These are phyloP conservation scores for Arabidopsis lyrata DNA, from an alignment of 441 rosid genomes.

Conservation along the genomic window DNA sequence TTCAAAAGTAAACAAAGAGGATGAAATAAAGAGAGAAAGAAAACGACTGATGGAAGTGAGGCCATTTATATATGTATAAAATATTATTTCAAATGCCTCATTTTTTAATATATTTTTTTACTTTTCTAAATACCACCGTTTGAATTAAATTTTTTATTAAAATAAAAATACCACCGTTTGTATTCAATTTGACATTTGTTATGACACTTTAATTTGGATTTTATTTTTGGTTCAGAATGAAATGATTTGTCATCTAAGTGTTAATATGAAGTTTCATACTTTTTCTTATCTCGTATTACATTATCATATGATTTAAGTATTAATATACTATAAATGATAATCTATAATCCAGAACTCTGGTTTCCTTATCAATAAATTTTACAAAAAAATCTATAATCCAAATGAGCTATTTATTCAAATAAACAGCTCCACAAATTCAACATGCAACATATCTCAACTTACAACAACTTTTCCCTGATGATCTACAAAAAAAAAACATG, in stretches of 20 bases:
- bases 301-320: constrained; percentile 1
- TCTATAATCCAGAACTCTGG: background rate
- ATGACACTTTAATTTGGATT: constrained; percentile 12
- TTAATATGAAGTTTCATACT: constrained; percentile 16
- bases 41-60: constrained; percentile 43
- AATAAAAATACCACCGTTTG: constrained; percentile 25
- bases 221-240: constrained; percentile 11
- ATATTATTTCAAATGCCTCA: constrained; percentile 1
- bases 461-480: background rate
- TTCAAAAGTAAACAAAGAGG: constrained; percentile 49
- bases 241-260: constrained; percentile 17
- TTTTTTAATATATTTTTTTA: background rate
- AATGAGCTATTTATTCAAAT: constrained; percentile 15
- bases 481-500: background rate
- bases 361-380: too few species aligned
- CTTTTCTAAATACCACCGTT: constrained; percentile 33
- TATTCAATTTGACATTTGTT: constrained; percentile 27
- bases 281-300: background rate
- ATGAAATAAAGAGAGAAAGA: constrained; percentile 45
- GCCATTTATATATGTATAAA: background rate
- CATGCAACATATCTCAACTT: background rate
- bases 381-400: background rate
- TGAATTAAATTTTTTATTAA: too few species aligned
- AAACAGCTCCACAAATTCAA: background rate
- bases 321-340: background rate